Conservation (phyloP, 2,329 filamentous ascomycete genomes). For the Venturia oleaginea region DNA sequence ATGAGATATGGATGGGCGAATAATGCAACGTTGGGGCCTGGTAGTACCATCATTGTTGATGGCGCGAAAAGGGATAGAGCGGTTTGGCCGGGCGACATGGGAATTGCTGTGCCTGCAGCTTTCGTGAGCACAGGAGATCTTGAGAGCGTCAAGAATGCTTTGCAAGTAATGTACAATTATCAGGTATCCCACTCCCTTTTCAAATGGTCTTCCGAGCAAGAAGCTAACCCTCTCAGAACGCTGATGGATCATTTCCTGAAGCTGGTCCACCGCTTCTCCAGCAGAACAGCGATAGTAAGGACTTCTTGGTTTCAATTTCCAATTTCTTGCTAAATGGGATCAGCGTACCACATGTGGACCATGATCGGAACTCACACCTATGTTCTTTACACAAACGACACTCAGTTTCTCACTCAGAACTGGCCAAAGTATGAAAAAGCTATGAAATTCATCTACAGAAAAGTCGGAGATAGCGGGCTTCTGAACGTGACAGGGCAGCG, state of each 20-base stretch:
- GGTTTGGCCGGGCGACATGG: slow-evolving; percentile 43
- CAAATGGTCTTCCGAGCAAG: neutral
- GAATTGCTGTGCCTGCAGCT: slow-evolving; percentile 37
- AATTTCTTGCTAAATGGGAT: neutral
- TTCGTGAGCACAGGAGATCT: slow-evolving; percentile 37
- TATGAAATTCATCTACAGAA: slow-evolving; percentile 37
- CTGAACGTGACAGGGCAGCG: slow-evolving; percentile 41
- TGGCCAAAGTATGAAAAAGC: slow-evolving; percentile 43
- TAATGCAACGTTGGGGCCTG: slow-evolving; percentile 28
- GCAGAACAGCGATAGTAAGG: slow-evolving; percentile 26
- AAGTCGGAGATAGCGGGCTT: slow-evolving; percentile 38
- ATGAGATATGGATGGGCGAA: slow-evolving; percentile 30
- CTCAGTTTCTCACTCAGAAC: slow-evolving; percentile 36
- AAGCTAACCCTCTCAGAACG: slow-evolving; percentile 18
- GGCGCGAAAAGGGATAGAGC: slow-evolving; percentile 34
- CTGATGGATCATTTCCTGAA: slow-evolving; percentile 30
- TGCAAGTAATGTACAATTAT: slow-evolving; percentile 39
- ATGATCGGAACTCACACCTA: slow-evolving; percentile 53
- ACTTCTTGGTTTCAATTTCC: slow-evolving; percentile 9
- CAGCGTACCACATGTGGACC: slow-evolving; percentile 38
- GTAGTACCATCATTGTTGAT: slow-evolving; percentile 31
- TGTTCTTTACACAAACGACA: slow-evolving; percentile 46
- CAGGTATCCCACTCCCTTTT: slow-evolving; percentile 19
- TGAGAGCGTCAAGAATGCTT: slow-evolving; percentile 38
- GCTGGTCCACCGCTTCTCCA: slow-evolving; percentile 31